These are phyloP conservation scores for Lineolata rhizophorae DNA, from an alignment of 495 filamentous ascomycete species.

Conservation along the genomic window DNA sequence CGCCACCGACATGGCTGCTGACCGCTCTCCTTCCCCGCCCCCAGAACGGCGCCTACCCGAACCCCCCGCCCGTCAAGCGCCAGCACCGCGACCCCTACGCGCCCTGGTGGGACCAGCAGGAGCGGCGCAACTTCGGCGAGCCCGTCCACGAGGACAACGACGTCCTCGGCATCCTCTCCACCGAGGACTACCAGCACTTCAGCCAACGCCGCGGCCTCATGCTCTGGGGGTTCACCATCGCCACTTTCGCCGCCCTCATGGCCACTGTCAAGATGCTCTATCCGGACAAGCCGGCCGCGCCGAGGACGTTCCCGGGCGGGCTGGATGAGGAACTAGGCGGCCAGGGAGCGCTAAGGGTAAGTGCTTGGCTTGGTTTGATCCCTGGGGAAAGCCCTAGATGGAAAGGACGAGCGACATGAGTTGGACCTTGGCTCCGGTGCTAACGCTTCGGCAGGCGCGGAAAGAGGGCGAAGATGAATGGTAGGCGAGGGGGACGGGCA, in stretches of 20 bases:
- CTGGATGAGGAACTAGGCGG: slow-evolving; percentile 77
- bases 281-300: slow-evolving; percentile 63
- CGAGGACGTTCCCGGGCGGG: slow-evolving; percentile 63
- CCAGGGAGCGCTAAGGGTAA: slow-evolving; percentile 18
- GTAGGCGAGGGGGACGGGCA: no score
- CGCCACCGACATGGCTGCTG: neutral
- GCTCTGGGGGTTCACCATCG: slow-evolving; percentile 56
- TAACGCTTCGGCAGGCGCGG: no score
- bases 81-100: slow-evolving; percentile 78
- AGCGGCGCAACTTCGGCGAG: slow-evolving; percentile 88
- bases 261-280: slow-evolving; percentile 51
- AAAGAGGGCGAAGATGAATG: no score
- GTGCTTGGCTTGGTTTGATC: no score
- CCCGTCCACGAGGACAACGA: slow-evolving; percentile 95
- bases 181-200: slow-evolving; percentile 75
- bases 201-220: slow-evolving; percentile 36
- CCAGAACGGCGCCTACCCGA: slow-evolving; percentile 51
- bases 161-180: slow-evolving; percentile 73
- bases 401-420: no score
- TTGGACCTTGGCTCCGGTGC: no score
- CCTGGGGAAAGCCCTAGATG: no score
- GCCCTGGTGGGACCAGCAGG: slow-evolving; percentile 96
- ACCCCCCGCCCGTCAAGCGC: slow-evolving; percentile 65
- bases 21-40: slow-evolving; percentile 12
- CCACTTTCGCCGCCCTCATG: slow-evolving; percentile 42